phyloP scores from a whole-genome alignment of 257 asterid species.

The Fraxinus pennsylvanica region DNA sequence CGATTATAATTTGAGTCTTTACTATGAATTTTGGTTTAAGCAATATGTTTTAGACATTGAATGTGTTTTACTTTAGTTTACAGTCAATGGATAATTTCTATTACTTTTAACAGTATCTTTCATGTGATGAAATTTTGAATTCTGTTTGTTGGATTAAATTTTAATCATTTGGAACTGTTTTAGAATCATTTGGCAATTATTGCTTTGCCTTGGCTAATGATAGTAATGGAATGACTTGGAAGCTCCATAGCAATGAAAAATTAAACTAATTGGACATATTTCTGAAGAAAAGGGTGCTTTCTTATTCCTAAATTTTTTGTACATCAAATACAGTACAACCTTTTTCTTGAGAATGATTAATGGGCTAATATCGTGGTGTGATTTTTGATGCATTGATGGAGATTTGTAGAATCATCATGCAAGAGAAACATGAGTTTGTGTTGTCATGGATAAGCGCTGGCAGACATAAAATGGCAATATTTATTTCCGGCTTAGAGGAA shows the following conservation, averaged over 20 bases:
- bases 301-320: too few relatives aligned
- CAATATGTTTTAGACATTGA: slow-evolving; percentile 16
- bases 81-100: not conserved
- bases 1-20: slow-evolving; percentile 4
- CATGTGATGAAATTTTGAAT: not conserved
- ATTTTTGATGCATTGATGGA: too few relatives aligned
- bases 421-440: too few relatives aligned
- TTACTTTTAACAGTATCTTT: not conserved
- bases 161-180: not conserved
- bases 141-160: not conserved
- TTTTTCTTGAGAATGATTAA: too few relatives aligned
- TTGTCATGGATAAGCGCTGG: not conserved
- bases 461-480: not conserved
- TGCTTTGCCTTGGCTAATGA: not conserved
- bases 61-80: slow-evolving; percentile 14
- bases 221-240: not conserved
- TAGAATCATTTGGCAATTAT: not conserved
- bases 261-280: not conserved
- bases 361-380: too few relatives aligned
- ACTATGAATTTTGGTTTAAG: slow-evolving; percentile 29
- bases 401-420: too few relatives aligned
- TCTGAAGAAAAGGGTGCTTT: too few relatives aligned
- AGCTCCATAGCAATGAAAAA: not conserved
- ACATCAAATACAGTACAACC: too few relatives aligned
- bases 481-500: too few relatives aligned